Conservation (phyloP, 1,139 yeast species). For the Pichia sp. region DNA sequence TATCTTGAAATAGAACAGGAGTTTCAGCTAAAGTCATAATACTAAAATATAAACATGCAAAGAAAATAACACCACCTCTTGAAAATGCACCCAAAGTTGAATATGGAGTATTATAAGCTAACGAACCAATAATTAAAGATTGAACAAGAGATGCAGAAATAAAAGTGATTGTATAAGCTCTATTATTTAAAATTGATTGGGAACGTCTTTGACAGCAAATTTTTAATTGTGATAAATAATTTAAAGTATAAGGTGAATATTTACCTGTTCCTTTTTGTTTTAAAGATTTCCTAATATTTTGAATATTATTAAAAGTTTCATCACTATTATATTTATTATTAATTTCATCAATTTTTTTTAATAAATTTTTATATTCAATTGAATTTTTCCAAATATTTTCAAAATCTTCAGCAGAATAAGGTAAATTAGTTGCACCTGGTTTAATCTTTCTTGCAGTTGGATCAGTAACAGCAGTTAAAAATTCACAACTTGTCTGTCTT, state of each 20-base stretch:
- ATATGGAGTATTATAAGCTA: slow-evolving; percentile 32
- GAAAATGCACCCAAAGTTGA: slow-evolving; percentile 34
- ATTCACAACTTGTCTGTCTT: slow-evolving; percentile 82
- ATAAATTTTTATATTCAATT: slow-evolving; percentile 30
- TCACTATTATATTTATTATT: too few species aligned
- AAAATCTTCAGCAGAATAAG: slow-evolving; percentile 40
- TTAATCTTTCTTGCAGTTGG: slow-evolving; percentile 44
- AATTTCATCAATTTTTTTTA: too few species aligned
- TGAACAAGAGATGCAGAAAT: slow-evolving; percentile 43
- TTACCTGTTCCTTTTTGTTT: slow-evolving; percentile 32
- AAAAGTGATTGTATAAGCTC: slow-evolving; percentile 39
- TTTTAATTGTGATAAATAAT: slow-evolving; percentile 39
- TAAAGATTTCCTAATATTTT: too few species aligned
- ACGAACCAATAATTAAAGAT: slow-evolving; percentile 36
- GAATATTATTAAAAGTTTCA: too few species aligned
- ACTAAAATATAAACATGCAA: slow-evolving; percentile 39
- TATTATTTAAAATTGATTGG: slow-evolving; percentile 44
- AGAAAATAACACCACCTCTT: slow-evolving; percentile 37
- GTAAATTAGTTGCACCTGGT: too few species aligned
- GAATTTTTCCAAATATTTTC: slow-evolving; percentile 42
- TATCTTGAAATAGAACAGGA: slow-evolving; percentile 35
- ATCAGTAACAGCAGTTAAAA: slow-evolving; percentile 69
- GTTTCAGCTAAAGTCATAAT: slow-evolving; percentile 39
- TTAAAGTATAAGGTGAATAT: slow-evolving; percentile 40
- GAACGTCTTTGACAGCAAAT: slow-evolving; percentile 42